phyloP scores from a whole-genome alignment of 768 basidiomycete genomes.

The Podaxis sp. region DNA sequence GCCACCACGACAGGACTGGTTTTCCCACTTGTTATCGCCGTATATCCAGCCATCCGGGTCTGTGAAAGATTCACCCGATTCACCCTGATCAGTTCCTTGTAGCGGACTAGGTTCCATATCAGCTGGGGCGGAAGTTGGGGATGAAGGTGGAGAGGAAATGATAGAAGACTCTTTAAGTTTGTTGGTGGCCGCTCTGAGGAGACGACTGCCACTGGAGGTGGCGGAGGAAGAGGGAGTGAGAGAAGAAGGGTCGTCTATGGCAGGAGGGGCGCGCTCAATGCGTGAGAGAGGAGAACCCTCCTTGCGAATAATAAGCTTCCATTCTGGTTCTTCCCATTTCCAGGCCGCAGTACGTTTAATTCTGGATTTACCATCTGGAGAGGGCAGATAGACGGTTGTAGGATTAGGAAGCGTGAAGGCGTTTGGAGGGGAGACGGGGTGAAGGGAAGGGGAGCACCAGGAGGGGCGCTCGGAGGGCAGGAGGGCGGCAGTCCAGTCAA shows the following conservation, averaged over 20 bases:
- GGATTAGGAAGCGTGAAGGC: slow-evolving; percentile 67
- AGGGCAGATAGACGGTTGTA: slow-evolving; percentile 55
- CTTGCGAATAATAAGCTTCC: slow-evolving; percentile 73
- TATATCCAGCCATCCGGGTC: slow-evolving; percentile 93
- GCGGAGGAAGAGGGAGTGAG: slow-evolving; percentile 27
- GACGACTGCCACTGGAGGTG: slow-evolving; percentile 36
- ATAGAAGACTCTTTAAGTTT: slow-evolving; percentile 9
- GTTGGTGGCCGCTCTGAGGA: slow-evolving; percentile 53
- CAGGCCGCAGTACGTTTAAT: slow-evolving; percentile 78
- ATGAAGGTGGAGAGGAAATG: not conserved
- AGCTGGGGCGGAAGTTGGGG: slow-evolving; percentile 20
- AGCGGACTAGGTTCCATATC: slow-evolving; percentile 25
- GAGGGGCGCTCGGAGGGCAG: slow-evolving; percentile 88
- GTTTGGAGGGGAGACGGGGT: slow-evolving; percentile 68
- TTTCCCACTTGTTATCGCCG: slow-evolving; percentile 95
- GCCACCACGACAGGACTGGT: slow-evolving; percentile 69
- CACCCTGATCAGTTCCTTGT: slow-evolving; percentile 31
- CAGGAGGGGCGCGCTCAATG: slow-evolving; percentile 63
- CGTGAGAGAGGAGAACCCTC: slow-evolving; percentile 51
- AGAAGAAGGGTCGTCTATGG: slow-evolving; percentile 32
- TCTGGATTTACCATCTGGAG: slow-evolving; percentile 45
- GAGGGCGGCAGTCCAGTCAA: slow-evolving; percentile 94
- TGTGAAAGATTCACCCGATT: slow-evolving; percentile 58
- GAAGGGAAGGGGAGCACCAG: slow-evolving; percentile 67
- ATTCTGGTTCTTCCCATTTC: slow-evolving; percentile 91